These are phyloP conservation scores for Phytophthora aleatoria DNA, from an alignment of 352 stramenopile genomes.

Conservation along the genomic window DNA sequence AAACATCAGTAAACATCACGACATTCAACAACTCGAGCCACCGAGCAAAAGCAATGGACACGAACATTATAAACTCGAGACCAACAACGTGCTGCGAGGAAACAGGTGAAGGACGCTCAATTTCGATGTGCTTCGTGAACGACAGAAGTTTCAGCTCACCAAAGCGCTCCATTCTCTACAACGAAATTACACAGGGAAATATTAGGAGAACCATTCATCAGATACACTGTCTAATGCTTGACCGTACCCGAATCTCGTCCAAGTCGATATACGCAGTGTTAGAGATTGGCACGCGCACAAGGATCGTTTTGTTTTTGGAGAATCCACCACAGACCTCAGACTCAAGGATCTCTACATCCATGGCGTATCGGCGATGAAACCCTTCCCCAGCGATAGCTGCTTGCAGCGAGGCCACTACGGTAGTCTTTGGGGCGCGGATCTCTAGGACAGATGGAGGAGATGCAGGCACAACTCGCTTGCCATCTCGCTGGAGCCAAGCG, in stretches of 20 bases:
- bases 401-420: constrained; percentile 28
- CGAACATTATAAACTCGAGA: constrained; percentile 50
- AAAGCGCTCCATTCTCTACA: constrained; percentile 65
- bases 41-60: background rate
- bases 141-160: constrained; percentile 44
- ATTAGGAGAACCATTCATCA: background rate
- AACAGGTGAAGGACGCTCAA: constrained; percentile 58
- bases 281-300: constrained; percentile 47
- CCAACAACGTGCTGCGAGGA: constrained; percentile 59
- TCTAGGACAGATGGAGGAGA: constrained; percentile 5
- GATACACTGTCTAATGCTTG: background rate
- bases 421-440: constrained; percentile 5
- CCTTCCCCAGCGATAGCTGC: constrained; percentile 39
- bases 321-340: constrained; percentile 5
- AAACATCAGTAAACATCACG: background rate
- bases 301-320: constrained; percentile 23
- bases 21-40: background rate
- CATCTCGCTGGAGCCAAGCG: constrained; percentile 19
- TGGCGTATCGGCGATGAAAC: constrained; percentile 49
- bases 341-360: constrained; percentile 39
- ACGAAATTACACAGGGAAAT: background rate
- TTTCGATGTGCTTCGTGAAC: constrained; percentile 69
- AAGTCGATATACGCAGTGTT: constrained; percentile 56
- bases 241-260: constrained; percentile 56
- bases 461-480: background rate